Evolutionary conservation across 148 eudicot genomes (phyloP).

Genomic region (Camellia granthamiana): DNA sequence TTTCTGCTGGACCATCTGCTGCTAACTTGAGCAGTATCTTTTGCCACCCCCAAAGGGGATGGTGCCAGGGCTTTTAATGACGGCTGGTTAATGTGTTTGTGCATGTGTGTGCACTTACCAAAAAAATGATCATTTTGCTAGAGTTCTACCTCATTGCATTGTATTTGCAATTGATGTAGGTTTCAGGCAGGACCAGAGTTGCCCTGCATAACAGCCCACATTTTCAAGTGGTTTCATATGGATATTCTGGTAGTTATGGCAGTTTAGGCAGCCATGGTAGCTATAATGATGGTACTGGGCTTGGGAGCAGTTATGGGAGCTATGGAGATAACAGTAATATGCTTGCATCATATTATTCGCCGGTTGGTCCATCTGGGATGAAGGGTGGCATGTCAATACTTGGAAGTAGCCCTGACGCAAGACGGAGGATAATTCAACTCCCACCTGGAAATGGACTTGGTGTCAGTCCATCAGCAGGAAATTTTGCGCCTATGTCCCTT

Average conservation of each 20-base stretch:
- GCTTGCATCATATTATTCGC: constrained; percentile 78
- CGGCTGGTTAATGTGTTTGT: not conserved
- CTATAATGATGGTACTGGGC: constrained; percentile 65
- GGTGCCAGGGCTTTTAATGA: not conserved
- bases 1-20: not conserved
- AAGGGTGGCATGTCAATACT: constrained; percentile 62
- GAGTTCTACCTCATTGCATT: constrained; percentile 13
- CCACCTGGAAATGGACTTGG: constrained; percentile 68
- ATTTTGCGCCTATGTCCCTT: constrained; percentile 81
- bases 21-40: not conserved
- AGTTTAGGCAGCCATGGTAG: constrained; percentile 98
- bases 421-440: constrained; percentile 54
- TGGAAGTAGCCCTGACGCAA: constrained; percentile 85
- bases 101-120: not conserved
- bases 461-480: constrained; percentile 72
- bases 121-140: not conserved
- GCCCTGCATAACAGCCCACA: constrained; percentile 56
- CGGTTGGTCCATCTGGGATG: constrained; percentile 79
- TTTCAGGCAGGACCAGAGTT: constrained; percentile 53
- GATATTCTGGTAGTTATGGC: constrained; percentile 83
- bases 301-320: constrained; percentile 93
- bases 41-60: not conserved
- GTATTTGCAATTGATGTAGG: constrained; percentile 40
- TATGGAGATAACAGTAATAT: constrained; percentile 76
- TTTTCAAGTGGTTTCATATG: constrained; percentile 59